Conservation (phyloP, 768 basidiomycete genomes). For the Lentinus brumalis region DNA sequence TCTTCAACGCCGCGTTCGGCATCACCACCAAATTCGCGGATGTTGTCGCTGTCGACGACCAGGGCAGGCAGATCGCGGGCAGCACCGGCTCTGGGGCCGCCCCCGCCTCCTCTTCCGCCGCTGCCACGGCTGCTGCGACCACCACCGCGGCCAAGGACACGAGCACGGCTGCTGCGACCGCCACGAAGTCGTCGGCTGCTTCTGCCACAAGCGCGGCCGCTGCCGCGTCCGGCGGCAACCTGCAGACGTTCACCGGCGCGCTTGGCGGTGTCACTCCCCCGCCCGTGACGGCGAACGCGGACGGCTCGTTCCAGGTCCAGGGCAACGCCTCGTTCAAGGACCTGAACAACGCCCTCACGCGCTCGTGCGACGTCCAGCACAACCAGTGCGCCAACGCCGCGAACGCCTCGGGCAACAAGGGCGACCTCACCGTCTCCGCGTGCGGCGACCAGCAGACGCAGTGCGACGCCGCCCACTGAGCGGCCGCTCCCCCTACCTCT, state of each 20-base stretch:
- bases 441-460: constrained; percentile 48
- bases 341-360: constrained; percentile 44
- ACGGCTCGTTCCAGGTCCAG: constrained; percentile 51
- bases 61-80: constrained; percentile 41
- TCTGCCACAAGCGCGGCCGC: constrained; percentile 18
- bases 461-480: constrained; percentile 37
- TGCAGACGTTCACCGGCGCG: constrained; percentile 52
- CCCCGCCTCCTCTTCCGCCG: constrained; percentile 19
- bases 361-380: constrained; percentile 59
- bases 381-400: constrained; percentile 62
- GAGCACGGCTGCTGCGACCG: constrained; percentile 17
- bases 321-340: constrained; percentile 51
- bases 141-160: constrained; percentile 20
- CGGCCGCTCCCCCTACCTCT: neutral
- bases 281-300: constrained; percentile 41
- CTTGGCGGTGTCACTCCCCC: constrained; percentile 49
- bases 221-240: constrained; percentile 35
- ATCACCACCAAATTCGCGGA: constrained; percentile 52
- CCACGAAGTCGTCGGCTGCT: constrained; percentile 18
- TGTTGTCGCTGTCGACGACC: constrained; percentile 46
- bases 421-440: constrained; percentile 47
- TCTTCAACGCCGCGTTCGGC: constrained; percentile 61
- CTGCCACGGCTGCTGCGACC: constrained; percentile 24
- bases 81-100: constrained; percentile 14
- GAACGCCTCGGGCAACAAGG: constrained; percentile 50